Evolutionary conservation across 768 basidiomycete species (phyloP).

Genomic region (Trametes meyenii): DNA sequence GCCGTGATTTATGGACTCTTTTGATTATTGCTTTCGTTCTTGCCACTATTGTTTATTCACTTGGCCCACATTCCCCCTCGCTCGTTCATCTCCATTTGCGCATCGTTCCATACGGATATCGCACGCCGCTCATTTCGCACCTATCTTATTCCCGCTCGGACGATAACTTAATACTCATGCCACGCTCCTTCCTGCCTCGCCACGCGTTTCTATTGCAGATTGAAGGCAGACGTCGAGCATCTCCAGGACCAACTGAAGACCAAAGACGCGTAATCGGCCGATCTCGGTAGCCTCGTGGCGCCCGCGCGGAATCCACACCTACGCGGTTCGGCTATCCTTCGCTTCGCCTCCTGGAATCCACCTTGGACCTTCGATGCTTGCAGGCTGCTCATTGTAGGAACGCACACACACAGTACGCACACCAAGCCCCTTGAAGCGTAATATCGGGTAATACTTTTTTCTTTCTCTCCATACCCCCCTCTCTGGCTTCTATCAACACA

Average conservation of each 20-base stretch:
- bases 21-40: slow-evolving; percentile 17
- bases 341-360: slow-evolving; percentile 21
- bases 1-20: slow-evolving; percentile 53
- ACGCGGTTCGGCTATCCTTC: slow-evolving; percentile 13
- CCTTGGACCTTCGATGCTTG: slow-evolving; percentile 10
- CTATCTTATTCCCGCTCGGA: slow-evolving; percentile 18
- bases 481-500: slow-evolving; percentile 14
- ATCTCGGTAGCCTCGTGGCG: slow-evolving; percentile 38
- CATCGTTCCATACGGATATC: slow-evolving; percentile 19
- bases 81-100: slow-evolving; percentile 27
- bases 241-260: slow-evolving; percentile 48
- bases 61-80: slow-evolving; percentile 24
- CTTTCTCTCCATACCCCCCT: slow-evolving; percentile 20
- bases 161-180: slow-evolving; percentile 27
- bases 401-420: slow-evolving; percentile 18
- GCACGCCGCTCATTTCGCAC: slow-evolving; percentile 3
- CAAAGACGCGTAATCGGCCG: slow-evolving; percentile 24
- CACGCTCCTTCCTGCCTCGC: slow-evolving; percentile 14
- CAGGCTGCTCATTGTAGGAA: slow-evolving; percentile 6
- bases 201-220: slow-evolving; percentile 43
- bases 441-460: slow-evolving; percentile 13
- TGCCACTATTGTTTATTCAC: slow-evolving; percentile 38
- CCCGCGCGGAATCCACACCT: slow-evolving; percentile 18
- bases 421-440: background rate
- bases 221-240: slow-evolving; percentile 66